A percentile compares a stretch with the other conserved stretches of the same genome.
phyloP scores from a whole-genome alignment of 805 yeast species.

The Suhomyces canberraensis region DNA sequence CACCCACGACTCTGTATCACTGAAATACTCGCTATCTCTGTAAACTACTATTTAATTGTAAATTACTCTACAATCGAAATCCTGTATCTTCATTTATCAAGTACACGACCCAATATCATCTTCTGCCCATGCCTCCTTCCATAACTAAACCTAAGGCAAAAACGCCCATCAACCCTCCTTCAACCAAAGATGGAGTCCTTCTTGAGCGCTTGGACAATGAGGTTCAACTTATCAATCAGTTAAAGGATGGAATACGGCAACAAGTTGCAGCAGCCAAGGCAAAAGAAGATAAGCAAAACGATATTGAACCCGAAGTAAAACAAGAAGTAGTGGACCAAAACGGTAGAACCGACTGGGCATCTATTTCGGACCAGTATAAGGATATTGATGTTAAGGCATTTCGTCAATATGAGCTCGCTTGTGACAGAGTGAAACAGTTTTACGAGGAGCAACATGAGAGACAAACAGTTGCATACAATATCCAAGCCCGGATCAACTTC shows the following conservation, averaged over 20 bases:
- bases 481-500: conserved; percentile 69
- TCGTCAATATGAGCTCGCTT: conserved; percentile 66
- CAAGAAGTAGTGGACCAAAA: neutral
- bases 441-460: conserved; percentile 66
- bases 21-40: no score
- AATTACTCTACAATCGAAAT: no score
- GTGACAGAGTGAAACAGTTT: conserved; percentile 62
- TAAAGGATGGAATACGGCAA: conserved; percentile 3
- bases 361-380: conserved; percentile 27
- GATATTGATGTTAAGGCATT: conserved; percentile 42
- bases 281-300: neutral
- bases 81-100: no score
- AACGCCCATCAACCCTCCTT: no score
- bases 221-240: conserved; percentile 1
- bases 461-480: conserved; percentile 70
- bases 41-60: no score
- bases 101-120: no score
- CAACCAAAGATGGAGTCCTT: conserved; percentile 3
- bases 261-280: neutral
- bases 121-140: no score
- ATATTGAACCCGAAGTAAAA: neutral
- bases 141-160: no score
- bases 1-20: no score
- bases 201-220: conserved; percentile 4
- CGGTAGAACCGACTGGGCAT: conserved; percentile 18